Evolutionary conservation across 2,329 filamentous ascomycete genomes (phyloP).

Genomic region (Coniochaeta ligniaria): DNA sequence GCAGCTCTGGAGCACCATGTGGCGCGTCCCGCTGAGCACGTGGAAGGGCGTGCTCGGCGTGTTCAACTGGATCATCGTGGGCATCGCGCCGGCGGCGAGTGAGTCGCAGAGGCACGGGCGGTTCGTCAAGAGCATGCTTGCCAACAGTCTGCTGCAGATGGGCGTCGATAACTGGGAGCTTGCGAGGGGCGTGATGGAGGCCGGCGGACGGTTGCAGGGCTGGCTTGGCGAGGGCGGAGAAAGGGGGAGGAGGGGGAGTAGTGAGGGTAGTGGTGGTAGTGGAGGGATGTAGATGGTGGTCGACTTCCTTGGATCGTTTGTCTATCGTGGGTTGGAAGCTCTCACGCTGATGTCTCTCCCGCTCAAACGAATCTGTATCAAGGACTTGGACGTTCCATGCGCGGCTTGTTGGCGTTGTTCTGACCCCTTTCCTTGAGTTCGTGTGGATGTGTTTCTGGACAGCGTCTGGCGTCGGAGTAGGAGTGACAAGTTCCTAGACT

Average conservation of each 20-base stretch:
- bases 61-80: constrained; percentile 39
- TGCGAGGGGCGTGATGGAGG: constrained; percentile 26
- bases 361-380: background rate
- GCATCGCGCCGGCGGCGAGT: constrained; percentile 31
- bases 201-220: constrained; percentile 29
- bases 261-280: background rate
- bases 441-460: background rate
- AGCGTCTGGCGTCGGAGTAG: background rate
- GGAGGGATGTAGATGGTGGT: background rate
- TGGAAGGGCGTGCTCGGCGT: constrained; percentile 42
- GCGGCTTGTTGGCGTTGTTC: background rate
- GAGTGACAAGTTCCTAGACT: background rate
- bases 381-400: background rate
- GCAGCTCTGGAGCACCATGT: constrained; percentile 37
- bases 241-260: background rate
- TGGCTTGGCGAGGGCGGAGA: constrained; percentile 25
- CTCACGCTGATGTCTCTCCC: background rate
- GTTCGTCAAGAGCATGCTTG: constrained; percentile 38
- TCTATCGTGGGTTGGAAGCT: background rate
- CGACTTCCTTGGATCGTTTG: background rate
- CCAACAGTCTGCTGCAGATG: constrained; percentile 34
- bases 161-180: constrained; percentile 43
- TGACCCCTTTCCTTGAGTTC: background rate
- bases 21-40: constrained; percentile 35
- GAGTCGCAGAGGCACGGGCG: constrained; percentile 28